Conservation (phyloP, 345 rosid genomes). For the Euphorbia lathyris region DNA sequence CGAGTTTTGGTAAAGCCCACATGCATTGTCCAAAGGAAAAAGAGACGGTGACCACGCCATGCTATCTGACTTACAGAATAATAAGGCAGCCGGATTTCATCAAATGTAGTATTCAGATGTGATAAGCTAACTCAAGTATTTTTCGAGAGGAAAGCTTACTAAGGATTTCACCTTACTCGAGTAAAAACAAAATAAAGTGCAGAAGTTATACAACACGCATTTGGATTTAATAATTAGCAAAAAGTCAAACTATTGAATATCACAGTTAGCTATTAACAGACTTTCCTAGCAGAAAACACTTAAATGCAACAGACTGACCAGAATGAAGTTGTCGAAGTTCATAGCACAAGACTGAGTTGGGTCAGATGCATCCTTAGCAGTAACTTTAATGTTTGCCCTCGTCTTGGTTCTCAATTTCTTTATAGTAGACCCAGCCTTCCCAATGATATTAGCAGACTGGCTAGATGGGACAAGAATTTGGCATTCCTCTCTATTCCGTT, state of each 20-base stretch:
- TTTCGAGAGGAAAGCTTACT: neutral
- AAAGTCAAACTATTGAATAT: neutral
- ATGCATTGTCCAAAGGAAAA: neutral
- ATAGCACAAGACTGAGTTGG: slow-evolving; percentile 87
- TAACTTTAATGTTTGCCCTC: slow-evolving; percentile 58
- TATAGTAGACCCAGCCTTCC: slow-evolving; percentile 76
- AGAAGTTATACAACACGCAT: neutral
- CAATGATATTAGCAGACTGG: slow-evolving; percentile 90
- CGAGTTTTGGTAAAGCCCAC: neutral
- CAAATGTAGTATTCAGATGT: neutral
- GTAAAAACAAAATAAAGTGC: neutral
- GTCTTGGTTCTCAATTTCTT: slow-evolving; percentile 80
- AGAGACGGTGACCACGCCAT: neutral
- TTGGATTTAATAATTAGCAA: neutral
- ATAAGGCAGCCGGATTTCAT: neutral
- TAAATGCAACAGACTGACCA: slow-evolving; percentile 42
- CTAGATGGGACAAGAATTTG: slow-evolving; percentile 86
- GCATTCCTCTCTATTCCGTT: slow-evolving; percentile 60
- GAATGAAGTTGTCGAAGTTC: slow-evolving; percentile 83
- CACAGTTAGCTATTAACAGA: neutral
- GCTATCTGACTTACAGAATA: neutral
- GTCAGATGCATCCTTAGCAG: slow-evolving; percentile 72
- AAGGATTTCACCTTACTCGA: neutral
- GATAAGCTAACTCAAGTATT: neutral
- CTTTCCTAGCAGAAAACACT: neutral